phyloP scores from a whole-genome alignment of 768 basidiomycete genomes.

The Phallus indusiatus region DNA sequence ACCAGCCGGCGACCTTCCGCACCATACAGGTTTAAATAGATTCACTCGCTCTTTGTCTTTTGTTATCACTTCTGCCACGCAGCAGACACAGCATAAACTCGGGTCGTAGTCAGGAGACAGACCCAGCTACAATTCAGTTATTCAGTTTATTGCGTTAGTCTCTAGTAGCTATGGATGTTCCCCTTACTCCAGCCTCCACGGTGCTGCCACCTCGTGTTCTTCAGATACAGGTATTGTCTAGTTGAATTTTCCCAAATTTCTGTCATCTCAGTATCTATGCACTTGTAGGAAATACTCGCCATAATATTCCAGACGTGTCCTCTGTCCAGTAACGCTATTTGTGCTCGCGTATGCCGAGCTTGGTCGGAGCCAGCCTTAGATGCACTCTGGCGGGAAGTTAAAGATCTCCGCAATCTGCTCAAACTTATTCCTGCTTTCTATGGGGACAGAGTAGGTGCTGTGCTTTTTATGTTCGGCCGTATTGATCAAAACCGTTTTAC shows the following conservation, averaged over 20 bases:
- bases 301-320: constrained; percentile 45
- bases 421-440: constrained; percentile 38
- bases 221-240: constrained; percentile 6
- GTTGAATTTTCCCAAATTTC: neutral
- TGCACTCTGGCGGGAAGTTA: constrained; percentile 46
- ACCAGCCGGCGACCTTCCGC: neutral
- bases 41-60: neutral
- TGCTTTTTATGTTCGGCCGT: neutral
- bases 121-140: no score
- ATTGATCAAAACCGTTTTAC: neutral
- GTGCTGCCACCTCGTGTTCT: constrained; percentile 7
- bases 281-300: constrained; percentile 39
- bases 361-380: constrained; percentile 56
- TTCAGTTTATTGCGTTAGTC: no score
- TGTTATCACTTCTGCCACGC: neutral
- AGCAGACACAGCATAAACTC: no score
- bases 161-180: neutral
- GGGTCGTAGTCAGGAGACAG: no score
- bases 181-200: neutral
- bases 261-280: neutral
- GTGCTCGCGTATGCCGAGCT: constrained; percentile 45
- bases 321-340: constrained; percentile 29
- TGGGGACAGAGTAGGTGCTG: constrained; percentile 4
- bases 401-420: constrained; percentile 37
- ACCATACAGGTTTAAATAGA: neutral